These are phyloP conservation scores for Chloranthus sessilifolius DNA, from an alignment of 164 flowering plant genomes.

Conservation along the genomic window DNA sequence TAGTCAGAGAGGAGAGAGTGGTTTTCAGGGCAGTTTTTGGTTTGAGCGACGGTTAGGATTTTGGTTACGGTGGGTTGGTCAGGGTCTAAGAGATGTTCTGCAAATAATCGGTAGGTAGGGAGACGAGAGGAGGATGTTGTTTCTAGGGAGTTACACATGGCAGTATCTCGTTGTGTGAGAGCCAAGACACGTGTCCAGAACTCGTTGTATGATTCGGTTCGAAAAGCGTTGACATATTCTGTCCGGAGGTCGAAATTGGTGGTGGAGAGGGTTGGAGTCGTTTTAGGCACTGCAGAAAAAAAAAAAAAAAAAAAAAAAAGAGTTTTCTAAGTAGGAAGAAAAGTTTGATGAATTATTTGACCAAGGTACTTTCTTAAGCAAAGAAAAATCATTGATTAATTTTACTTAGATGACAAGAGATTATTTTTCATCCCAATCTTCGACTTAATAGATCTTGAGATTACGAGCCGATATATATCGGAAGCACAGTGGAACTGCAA, in stretches of 20 bases:
- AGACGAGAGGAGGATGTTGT: conserved; percentile 55
- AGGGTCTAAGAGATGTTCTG: conserved; percentile 62
- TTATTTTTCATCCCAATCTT: no score
- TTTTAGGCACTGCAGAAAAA: not conserved
- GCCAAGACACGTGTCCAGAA: conserved; percentile 61
- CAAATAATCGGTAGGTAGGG: conserved; percentile 62
- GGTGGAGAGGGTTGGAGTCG: not conserved
- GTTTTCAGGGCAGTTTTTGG: conserved; percentile 17
- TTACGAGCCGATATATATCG: no score
- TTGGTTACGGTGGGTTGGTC: conserved; percentile 46
- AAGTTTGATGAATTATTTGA: no score
- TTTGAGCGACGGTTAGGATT: conserved; percentile 17
- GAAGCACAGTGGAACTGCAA: no score
- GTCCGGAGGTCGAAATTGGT: conserved; percentile 41
- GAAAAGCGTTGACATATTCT: conserved; percentile 72
- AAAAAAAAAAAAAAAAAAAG: no score
- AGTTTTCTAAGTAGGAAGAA: no score
- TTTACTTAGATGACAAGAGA: no score
- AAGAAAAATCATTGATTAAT: no score
- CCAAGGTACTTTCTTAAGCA: no score
- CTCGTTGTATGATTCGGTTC: conserved; percentile 62
- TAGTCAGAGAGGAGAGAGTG: conserved; percentile 41
- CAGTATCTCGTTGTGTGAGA: conserved; percentile 16
- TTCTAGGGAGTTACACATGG: conserved; percentile 20
- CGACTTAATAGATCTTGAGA: no score